Percentiles rank a stretch among this genome's conserved stretches.
These are phyloP conservation scores for Trypanosoma avium DNA, from an alignment of 208 protist species.

Conservation along the genomic window DNA sequence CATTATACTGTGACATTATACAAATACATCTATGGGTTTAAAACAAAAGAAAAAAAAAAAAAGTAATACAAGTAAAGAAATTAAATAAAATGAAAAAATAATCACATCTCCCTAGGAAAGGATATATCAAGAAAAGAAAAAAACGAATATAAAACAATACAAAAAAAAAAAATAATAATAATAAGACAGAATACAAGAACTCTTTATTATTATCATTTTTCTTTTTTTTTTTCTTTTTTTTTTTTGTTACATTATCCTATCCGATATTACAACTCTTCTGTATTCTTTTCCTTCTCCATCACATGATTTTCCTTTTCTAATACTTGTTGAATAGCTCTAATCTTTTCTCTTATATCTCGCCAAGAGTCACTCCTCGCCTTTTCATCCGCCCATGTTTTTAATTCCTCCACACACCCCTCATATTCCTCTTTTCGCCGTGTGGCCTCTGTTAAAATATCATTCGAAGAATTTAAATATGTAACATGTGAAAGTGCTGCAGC, in stretches of 20 bases:
- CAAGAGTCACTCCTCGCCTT: constrained; percentile 69
- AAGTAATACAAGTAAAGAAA: not conserved
- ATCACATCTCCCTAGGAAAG: not conserved
- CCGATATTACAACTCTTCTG: not conserved
- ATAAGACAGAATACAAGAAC: constrained; percentile 1
- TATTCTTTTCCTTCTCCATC: not conserved
- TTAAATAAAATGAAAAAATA: constrained; percentile 8
- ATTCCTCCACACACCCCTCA: constrained; percentile 63
- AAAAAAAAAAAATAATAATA: constrained; percentile 10
- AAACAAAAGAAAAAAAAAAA: not conserved
- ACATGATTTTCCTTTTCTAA: constrained; percentile 59
- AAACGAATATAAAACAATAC: constrained; percentile 10
- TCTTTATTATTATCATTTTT: too few relatives aligned
- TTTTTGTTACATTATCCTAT: not conserved
- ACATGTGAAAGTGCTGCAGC: constrained; percentile 69
- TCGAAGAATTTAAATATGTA: constrained; percentile 64
- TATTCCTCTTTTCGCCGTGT: constrained; percentile 79
- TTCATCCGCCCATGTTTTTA: constrained; percentile 69
- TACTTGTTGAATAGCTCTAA: constrained; percentile 64
- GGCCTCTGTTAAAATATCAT: constrained; percentile 53
- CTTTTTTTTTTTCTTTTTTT: constrained; percentile 5
- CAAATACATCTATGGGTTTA: not conserved
- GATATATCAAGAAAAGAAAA: not conserved
- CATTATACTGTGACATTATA: too few relatives aligned
- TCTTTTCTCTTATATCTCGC: constrained; percentile 73